Base-by-base conservation (phyloP, 352 stramenopile species). In the Elongisporangium anandrum region DNA sequence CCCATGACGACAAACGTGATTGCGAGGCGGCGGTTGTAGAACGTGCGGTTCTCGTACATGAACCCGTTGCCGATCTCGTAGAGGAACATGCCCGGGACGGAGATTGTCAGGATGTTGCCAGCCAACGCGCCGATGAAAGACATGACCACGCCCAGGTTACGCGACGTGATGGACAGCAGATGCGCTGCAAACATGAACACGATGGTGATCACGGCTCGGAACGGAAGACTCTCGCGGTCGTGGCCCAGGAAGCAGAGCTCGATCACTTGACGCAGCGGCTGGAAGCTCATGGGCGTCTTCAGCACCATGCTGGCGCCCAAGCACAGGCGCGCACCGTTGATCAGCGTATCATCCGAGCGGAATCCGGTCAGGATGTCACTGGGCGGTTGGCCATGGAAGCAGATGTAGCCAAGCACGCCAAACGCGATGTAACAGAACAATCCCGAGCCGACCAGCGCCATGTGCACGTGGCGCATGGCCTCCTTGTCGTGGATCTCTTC, bases 251-350 rank as follows among this genome's bases (percentile, higher is more conserved):
- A 89, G 48, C 74, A 77, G 57, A 92, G 75, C 67, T 92, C 80
- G 26, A 90, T 70, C 26, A 85, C 77, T 52, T 92, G 82, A 52
- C 81, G 82, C 60, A 94, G 63, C 50, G 85, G 85, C 66, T 94
- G 85, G 77, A 92, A 94, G 5, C 79, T 91, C 80, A 94, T 90
- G 4, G 85, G 85, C 29, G 82, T 91, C 75, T 92, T 92, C 59
- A 89, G 69, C 41, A 94, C 64, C 82, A 91, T 91, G 50, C 78
- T 90, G 17, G 78, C 57, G 9, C 82, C 85, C 17, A 94, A 71
- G 17, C 80, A 87, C 12, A 94, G 61, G 6, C 82, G 81, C 24
- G 84, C 85, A 41, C 77, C 83, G 57, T 94, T 94, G 61, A 94
- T 90, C 39, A 89, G 73, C 57, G 61, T 74, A 61, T 92, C 83